These are phyloP conservation scores for Syncephalastrum racemosum DNA, from an alignment of 371 early-diverging fungal species.

Conservation along the genomic window DNA sequence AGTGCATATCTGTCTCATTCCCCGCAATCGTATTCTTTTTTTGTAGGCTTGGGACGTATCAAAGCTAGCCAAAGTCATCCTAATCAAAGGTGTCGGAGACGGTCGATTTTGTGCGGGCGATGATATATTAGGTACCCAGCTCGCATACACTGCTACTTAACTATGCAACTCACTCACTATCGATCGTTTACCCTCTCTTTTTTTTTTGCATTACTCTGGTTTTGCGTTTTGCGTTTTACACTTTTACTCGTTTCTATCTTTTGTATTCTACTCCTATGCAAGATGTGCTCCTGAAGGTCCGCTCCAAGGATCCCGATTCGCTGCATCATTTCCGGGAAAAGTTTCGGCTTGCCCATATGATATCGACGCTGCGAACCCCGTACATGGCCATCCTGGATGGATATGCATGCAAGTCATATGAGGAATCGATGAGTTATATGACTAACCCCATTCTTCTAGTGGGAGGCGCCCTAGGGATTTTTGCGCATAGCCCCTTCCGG, in stretches of 20 bases:
- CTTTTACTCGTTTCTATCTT: no score
- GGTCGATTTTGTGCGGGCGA: conserved; percentile 96
- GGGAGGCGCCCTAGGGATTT: conserved; percentile 96
- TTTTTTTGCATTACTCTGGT: not conserved
- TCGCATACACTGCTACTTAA: no score
- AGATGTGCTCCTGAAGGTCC: conserved; percentile 34
- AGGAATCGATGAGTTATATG: not conserved
- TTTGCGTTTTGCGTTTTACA: no score
- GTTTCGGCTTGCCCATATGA: conserved; percentile 86
- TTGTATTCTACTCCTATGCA: conserved; percentile 4
- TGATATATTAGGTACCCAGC: conserved; percentile 74
- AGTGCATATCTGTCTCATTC: not conserved
- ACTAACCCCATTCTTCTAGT: conserved; percentile 45
- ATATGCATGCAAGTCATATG: conserved; percentile 69
- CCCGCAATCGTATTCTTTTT: not conserved
- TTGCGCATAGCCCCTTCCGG: conserved; percentile 93
- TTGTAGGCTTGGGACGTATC: conserved; percentile 84
- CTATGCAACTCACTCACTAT: not conserved
- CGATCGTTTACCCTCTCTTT: not conserved
- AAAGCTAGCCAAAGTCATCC: conserved; percentile 84
- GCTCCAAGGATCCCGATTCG: conserved; percentile 59
- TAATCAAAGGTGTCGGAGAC: conserved; percentile 74
- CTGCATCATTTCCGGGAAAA: conserved; percentile 89
- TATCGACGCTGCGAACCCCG: conserved; percentile 85
- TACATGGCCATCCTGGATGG: conserved; percentile 89